These are phyloP conservation scores for Plantago coronopus DNA, from an alignment of 305 asterid genomes.

Conservation along the genomic window DNA sequence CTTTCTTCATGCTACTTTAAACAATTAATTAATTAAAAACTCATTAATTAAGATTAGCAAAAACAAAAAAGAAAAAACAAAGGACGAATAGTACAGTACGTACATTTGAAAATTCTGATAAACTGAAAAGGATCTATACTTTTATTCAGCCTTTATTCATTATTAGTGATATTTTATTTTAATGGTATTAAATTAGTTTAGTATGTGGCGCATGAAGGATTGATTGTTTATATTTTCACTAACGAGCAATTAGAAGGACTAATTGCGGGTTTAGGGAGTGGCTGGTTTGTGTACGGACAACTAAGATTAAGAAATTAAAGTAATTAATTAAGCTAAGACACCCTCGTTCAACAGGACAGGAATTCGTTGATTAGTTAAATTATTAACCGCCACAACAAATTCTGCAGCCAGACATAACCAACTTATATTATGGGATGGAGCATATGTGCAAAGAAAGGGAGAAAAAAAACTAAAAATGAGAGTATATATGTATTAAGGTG, in stretches of 20 bases:
- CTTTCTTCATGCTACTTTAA: not conserved
- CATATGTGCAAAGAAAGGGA: no score
- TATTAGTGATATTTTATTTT: no score
- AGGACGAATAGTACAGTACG: conserved; percentile 12
- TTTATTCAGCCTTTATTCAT: no score
- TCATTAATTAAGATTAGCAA: not conserved
- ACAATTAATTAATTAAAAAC: not conserved
- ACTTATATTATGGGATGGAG: no score
- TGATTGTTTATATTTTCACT: not conserved
- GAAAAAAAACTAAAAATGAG: no score
- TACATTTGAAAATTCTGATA: not conserved
- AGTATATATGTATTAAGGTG: no score
- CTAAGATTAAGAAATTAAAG: not conserved
- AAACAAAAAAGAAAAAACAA: not conserved
- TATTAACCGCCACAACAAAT: not conserved
- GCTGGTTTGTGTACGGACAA: not conserved
- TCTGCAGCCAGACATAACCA: no score
- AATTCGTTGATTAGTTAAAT: not conserved
- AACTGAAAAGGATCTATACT: not conserved
- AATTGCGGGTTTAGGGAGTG: not conserved
- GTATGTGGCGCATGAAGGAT: not conserved
- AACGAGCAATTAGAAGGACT: not conserved
- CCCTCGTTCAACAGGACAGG: not conserved
- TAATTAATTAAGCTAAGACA: no score
- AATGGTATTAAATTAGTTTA: no score